A percentile compares a stretch with the other conserved stretches of the same genome.
phyloP scores from a whole-genome alignment of 2,329 filamentous ascomycete genomes.

The Neopestalotiopsis rosae region DNA sequence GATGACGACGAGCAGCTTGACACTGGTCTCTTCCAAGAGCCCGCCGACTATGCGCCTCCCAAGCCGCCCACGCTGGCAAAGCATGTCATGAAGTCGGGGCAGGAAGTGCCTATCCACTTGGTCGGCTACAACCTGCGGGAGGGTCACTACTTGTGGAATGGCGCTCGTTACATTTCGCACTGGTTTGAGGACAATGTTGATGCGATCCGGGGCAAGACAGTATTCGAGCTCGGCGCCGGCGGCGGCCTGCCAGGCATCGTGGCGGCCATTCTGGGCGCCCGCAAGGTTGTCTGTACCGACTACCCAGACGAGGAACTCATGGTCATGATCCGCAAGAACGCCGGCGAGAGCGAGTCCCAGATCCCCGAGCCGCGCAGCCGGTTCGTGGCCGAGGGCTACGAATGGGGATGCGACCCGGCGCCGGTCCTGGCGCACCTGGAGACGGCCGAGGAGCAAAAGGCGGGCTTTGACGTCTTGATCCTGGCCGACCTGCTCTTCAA shows the following conservation, averaged over 20 bases:
- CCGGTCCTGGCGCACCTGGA: constrained; percentile 63
- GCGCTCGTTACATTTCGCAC: constrained; percentile 75
- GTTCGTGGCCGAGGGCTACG: constrained; percentile 72
- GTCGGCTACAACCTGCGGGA: constrained; percentile 89
- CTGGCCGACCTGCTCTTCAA: constrained; percentile 91
- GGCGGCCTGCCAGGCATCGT: constrained; percentile 85
- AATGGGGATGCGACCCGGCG: constrained; percentile 76
- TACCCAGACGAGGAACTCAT: constrained; percentile 88
- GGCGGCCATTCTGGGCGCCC: constrained; percentile 74
- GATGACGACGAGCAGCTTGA: constrained; percentile 41
- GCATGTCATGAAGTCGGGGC: constrained; percentile 71
- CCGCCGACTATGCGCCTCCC: constrained; percentile 78
- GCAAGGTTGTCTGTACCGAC: constrained; percentile 79
- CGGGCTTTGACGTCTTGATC: constrained; percentile 80
- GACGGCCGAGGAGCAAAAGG: constrained; percentile 25
- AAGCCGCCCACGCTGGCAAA: constrained; percentile 77
- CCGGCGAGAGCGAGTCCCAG: constrained; percentile 57
- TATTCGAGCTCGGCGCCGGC: constrained; percentile 89
- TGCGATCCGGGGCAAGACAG: constrained; percentile 69
- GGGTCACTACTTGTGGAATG: constrained; percentile 93
- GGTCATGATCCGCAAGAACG: constrained; percentile 78
- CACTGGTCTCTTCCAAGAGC: constrained; percentile 76
- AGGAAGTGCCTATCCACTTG: constrained; percentile 72
- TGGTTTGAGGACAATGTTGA: constrained; percentile 76
- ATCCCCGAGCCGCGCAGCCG: constrained; percentile 33